Conservation (phyloP, 2,329 filamentous ascomycete genomes). For the Cordyceps cicadae region DNA sequence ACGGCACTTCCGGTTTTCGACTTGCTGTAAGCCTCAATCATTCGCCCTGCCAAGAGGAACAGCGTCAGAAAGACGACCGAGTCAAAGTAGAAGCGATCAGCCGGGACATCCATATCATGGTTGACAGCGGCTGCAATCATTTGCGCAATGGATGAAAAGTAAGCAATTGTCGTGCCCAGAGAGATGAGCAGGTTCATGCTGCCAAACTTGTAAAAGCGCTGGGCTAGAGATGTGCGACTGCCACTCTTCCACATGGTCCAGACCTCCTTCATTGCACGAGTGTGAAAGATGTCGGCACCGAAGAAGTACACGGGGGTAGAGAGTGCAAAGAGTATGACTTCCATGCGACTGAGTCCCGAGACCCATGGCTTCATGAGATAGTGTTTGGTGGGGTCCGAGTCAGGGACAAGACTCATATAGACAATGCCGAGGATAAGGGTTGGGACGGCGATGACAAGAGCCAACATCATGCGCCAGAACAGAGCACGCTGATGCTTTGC, state of each 20-base stretch:
- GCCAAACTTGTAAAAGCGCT: conserved; percentile 83
- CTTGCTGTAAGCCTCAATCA: conserved; percentile 85
- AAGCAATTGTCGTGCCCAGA: conserved; percentile 79
- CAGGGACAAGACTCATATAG: conserved; percentile 75
- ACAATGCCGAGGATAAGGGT: conserved; percentile 83
- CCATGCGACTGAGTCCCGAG: conserved; percentile 64
- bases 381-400: conserved; percentile 45
- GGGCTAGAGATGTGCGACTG: conserved; percentile 63
- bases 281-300: conserved; percentile 77
- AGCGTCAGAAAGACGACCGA: conserved; percentile 87
- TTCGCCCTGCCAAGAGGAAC: conserved; percentile 68
- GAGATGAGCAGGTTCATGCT: conserved; percentile 96
- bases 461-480: conserved; percentile 61
- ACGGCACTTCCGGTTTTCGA: conserved; percentile 83
- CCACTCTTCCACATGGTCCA: conserved; percentile 66
- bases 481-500: conserved; percentile 60
- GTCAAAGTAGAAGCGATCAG: conserved; percentile 70
- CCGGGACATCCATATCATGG: conserved; percentile 27
- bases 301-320: conserved; percentile 83
- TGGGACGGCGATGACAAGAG: conserved; percentile 63
- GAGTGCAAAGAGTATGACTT: conserved; percentile 72
- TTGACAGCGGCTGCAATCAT: conserved; percentile 56
- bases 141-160: conserved; percentile 72
- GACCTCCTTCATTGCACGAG: conserved; percentile 70
- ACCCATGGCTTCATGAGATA: conserved; percentile 65